phyloP scores from a whole-genome alignment of 192 early-diverging fungal species.

The Backusella macrospora region DNA sequence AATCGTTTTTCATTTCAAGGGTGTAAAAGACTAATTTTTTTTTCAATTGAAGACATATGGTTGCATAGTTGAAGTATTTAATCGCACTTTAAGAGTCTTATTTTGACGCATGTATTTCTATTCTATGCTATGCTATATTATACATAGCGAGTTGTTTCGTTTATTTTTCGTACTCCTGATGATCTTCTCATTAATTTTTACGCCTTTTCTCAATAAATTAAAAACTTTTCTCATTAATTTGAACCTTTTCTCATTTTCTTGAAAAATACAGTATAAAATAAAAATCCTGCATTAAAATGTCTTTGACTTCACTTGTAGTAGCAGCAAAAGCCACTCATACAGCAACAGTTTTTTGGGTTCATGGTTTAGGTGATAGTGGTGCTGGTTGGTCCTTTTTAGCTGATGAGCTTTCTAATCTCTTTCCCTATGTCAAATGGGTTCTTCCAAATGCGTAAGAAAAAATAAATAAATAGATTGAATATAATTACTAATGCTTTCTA shows the following conservation, averaged over 20 bases:
- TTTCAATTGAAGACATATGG: no score
- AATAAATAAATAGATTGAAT: not conserved
- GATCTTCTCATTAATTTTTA: no score
- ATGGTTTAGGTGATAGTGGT: slow-evolving; percentile 66
- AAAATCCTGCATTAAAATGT: slow-evolving; percentile 4
- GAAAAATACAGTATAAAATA: not conserved
- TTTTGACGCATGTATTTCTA: no score
- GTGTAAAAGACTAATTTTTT: not conserved
- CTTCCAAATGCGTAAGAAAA: slow-evolving; percentile 77
- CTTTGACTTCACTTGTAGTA: slow-evolving; percentile 44
- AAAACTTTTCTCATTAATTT: no score
- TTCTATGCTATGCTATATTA: no score
- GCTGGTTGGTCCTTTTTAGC: slow-evolving; percentile 60
- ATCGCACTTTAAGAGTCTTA: no score
- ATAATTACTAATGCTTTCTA: not conserved
- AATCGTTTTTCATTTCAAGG: no score
- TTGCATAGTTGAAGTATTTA: no score
- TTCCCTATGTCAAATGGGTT: slow-evolving; percentile 90
- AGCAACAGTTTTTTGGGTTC: slow-evolving; percentile 59
- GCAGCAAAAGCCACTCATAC: slow-evolving; percentile 50
- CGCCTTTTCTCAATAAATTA: no score
- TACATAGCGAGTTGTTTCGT: no score
- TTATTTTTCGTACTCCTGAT: no score
- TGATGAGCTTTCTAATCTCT: slow-evolving; percentile 50
- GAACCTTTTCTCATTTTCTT: not conserved